Evolutionary conservation across 805 yeast genomes (phyloP).

Genomic region (Yarrowia deformans): DNA sequence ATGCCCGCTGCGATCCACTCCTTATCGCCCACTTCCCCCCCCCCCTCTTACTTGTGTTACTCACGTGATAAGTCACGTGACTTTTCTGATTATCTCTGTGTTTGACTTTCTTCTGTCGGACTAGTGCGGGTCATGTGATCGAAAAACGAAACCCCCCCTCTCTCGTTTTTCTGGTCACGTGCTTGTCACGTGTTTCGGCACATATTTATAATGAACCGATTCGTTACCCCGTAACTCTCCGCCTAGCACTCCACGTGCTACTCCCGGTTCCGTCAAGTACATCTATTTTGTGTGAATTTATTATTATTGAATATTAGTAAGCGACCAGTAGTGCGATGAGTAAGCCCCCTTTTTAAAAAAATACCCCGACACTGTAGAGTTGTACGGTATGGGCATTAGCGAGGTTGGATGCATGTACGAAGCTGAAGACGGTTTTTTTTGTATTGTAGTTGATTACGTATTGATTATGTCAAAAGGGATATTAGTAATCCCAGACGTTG

Average conservation of each 20-base stretch:
- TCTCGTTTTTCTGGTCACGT: neutral
- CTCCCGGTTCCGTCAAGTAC: constrained; percentile 38
- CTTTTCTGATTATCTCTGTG: neutral
- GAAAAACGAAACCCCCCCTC: too few species aligned
- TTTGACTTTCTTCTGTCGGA: neutral
- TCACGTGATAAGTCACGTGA: constrained; percentile 22
- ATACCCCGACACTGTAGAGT: constrained; percentile 3
- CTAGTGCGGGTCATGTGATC: neutral
- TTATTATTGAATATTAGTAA: constrained; percentile 7
- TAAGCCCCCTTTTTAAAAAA: neutral
- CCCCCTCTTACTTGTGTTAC: neutral
- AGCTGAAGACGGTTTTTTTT: too few species aligned
- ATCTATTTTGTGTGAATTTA: constrained; percentile 5
- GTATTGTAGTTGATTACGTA: too few species aligned
- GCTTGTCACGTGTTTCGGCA: neutral
- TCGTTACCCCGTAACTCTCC: constrained; percentile 38
- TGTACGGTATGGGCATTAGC: constrained; percentile 14
- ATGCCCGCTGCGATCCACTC: neutral
- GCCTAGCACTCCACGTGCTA: constrained; percentile 12
- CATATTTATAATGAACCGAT: constrained; percentile 39
- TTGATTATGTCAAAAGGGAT: too few species aligned
- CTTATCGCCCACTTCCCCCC: neutral
- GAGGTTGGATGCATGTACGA: too few species aligned
- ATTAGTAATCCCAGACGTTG: too few species aligned
- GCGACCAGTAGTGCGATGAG: neutral